phyloP scores from a whole-genome alignment of 306 rosid genomes.

The Cucurbita maxima region DNA sequence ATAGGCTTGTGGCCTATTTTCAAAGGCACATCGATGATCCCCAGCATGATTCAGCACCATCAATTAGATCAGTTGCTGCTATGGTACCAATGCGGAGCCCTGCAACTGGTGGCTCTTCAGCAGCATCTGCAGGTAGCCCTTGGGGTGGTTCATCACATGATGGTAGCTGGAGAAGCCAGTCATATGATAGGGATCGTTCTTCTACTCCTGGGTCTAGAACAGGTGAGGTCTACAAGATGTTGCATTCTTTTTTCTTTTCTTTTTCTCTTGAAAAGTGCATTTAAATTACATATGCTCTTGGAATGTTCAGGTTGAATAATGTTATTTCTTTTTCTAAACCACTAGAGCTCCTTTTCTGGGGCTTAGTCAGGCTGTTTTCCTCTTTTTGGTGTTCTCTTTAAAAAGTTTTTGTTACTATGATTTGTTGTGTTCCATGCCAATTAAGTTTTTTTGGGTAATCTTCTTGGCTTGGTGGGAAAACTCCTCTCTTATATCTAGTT shows the following conservation, averaged over 20 bases:
- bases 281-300: neutral
- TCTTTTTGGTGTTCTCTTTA: neutral
- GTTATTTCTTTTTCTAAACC: neutral
- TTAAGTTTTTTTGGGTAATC: neutral
- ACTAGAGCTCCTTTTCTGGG: neutral
- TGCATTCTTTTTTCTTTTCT: neutral
- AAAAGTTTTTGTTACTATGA: neutral
- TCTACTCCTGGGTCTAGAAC: conserved; percentile 83
- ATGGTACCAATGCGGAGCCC: conserved; percentile 99
- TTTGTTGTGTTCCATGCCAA: neutral
- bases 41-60: conserved; percentile 61
- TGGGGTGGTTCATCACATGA: conserved; percentile 74
- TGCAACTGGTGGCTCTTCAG: conserved; percentile 87
- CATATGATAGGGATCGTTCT: conserved; percentile 68
- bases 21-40: conserved; percentile 90
- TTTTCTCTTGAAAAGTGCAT: neutral
- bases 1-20: conserved; percentile 79
- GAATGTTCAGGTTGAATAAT: neutral
- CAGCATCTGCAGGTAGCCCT: conserved; percentile 60
- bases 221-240: conserved; percentile 28
- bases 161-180: conserved; percentile 76
- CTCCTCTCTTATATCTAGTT: neutral
- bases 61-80: conserved; percentile 95
- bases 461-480: neutral
- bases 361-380: neutral